phyloP scores from a whole-genome alignment of 2,329 filamentous ascomycete species.

The Cladophialophora immunda region DNA sequence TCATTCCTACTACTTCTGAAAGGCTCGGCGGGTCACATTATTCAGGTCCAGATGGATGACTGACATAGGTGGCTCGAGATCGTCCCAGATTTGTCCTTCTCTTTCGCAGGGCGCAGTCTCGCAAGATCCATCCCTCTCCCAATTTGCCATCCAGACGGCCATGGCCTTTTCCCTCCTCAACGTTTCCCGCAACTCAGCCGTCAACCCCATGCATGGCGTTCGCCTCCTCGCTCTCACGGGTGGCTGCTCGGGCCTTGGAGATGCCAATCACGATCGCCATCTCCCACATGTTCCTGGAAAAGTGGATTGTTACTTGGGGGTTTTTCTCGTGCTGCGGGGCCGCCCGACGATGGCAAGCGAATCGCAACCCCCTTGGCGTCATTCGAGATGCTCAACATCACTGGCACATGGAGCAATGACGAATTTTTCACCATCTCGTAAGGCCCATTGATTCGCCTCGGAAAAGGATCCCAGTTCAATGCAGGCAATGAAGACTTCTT shows the following conservation, averaged over 20 bases:
- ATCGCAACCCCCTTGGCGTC: constrained; percentile 21
- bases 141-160: neutral
- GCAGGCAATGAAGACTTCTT: neutral
- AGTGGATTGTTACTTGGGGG: constrained; percentile 14
- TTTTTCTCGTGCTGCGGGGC: constrained; percentile 13
- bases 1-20: neutral
- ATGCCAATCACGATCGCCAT: constrained; percentile 17
- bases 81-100: neutral
- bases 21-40: neutral
- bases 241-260: neutral
- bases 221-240: constrained; percentile 4
- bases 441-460: constrained; percentile 24
- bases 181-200: neutral
- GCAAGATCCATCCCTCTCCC: neutral
- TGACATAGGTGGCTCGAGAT: constrained; percentile 3
- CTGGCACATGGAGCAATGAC: constrained; percentile 31
- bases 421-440: constrained; percentile 26
- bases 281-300: constrained; percentile 29
- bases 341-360: constrained; percentile 23
- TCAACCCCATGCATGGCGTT: neutral
- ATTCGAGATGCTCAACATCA: constrained; percentile 24
- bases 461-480: constrained; percentile 4
- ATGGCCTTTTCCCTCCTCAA: neutral
- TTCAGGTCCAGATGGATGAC: neutral
- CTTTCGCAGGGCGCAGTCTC: neutral